phyloP scores from a whole-genome alignment of 106 monocot species.

The Allium sativum region DNA sequence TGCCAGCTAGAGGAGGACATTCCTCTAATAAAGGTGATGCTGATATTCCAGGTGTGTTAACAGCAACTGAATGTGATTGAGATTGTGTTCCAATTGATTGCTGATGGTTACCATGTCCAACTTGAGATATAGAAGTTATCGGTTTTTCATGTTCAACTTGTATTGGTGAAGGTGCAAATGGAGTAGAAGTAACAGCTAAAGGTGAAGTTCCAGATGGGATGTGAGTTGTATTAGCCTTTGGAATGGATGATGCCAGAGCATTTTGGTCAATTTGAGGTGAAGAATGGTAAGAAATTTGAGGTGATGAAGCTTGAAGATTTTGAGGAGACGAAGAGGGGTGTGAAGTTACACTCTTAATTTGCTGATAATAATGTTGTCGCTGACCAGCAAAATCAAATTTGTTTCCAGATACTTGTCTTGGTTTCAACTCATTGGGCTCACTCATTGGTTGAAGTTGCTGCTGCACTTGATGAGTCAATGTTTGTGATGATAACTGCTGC shows the following conservation, averaged over 20 bases:
- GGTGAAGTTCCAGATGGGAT: constrained; percentile 62
- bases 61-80: constrained; percentile 44
- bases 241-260: constrained; percentile 32
- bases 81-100: constrained; percentile 16
- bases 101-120: constrained; percentile 23
- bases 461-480: constrained; percentile 35
- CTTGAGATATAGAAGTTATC: constrained; percentile 28
- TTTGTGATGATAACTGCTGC: constrained; percentile 39
- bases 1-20: constrained; percentile 37
- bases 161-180: constrained; percentile 62
- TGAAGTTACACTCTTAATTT: constrained; percentile 39
- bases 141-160: constrained; percentile 67
- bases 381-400: constrained; percentile 54
- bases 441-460: constrained; percentile 45
- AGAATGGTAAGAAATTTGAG: constrained; percentile 89
- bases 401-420: constrained; percentile 36
- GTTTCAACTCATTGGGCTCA: constrained; percentile 66
- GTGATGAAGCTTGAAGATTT: constrained; percentile 71
- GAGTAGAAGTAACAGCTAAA: constrained; percentile 69
- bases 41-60: constrained; percentile 85
- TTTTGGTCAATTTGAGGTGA: constrained; percentile 91
- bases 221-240: constrained; percentile 59
- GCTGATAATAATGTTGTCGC: constrained; percentile 53
- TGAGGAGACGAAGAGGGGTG: constrained; percentile 86
- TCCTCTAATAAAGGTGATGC: constrained; percentile 88